Evolutionary conservation across 768 basidiomycete genomes (phyloP).

Genomic region (Kwoniella botswanensis): DNA sequence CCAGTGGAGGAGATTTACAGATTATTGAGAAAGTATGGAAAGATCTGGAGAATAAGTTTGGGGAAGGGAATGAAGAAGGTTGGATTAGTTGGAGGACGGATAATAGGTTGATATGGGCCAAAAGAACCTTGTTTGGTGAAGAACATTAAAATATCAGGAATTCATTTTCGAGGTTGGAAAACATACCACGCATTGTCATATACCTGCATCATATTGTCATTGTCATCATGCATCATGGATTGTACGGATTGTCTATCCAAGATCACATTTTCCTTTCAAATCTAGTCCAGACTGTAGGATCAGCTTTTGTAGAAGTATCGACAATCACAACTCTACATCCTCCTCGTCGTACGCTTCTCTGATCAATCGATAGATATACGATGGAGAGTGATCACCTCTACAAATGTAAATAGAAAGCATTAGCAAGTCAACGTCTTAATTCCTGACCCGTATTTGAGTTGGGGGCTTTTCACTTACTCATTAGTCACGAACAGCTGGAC

Average conservation of each 20-base stretch:
- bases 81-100: constrained; percentile 50
- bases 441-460: background rate
- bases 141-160: background rate
- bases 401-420: background rate
- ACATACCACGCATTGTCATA: constrained; percentile 1
- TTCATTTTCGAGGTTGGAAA: too few species aligned
- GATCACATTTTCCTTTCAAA: too few species aligned
- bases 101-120: constrained; percentile 40
- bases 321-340: constrained; percentile 70
- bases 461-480: constrained; percentile 68
- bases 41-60: constrained; percentile 48
- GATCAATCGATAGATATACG: constrained; percentile 80
- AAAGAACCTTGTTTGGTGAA: constrained; percentile 18
- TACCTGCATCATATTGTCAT: constrained; percentile 2
- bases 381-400: constrained; percentile 95
- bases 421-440: background rate
- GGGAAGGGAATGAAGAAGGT: constrained; percentile 38
- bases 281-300: too few species aligned
- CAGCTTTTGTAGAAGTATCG: too few species aligned
- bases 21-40: constrained; percentile 39
- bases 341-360: constrained; percentile 96
- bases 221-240: background rate
- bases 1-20: constrained; percentile 34
- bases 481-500: constrained; percentile 95
- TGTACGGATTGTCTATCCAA: too few species aligned